Evolutionary conservation across 2,329 filamentous ascomycete species (phyloP), one percentile per base, ranked within the genome.

Genomic region (Pestalotiopsis sp.): DNA sequence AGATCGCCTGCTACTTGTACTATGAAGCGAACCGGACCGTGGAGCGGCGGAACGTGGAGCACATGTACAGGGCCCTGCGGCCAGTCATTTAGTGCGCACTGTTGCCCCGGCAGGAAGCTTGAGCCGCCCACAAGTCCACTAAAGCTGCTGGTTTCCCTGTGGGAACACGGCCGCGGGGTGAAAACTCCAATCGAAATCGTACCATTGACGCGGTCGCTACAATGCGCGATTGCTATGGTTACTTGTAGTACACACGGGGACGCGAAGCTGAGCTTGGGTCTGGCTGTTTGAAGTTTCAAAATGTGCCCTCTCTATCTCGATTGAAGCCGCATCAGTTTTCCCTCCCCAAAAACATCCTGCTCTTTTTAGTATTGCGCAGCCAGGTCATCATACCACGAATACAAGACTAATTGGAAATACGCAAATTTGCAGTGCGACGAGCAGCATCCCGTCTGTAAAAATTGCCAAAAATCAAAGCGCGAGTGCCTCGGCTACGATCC

Each of bases 401-500:
- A 52, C 45, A 17, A 52, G 14, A 52, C 45, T 52, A 20, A 52
- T 36, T 36, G 12, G 20, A 12, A 17, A 17, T 52, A 59, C 71
- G 70, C 74, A 73, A 64, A 45, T 20, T 23, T 27, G 11, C 79
- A 98, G 96, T 99, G 96, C 83, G 96, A 98, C 88, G 96, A 99
- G 86, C 91, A 90, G 70, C 94, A 97, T 81, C 96, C 96, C 25
- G 91, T 92, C 69, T 99, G 96, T 85, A 91, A 94, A 82, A 94
- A 96, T 78, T 96, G 93, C 83, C 91, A 92, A 77, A 96, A 96
- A 80, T 94, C 92, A 74, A 96, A 95, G 82, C 92, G 93, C 76
- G 93, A 95, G 76, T 96, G 93, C 77, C 79, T 94, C 63, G 93
- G 93, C 67, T 96, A 96, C 87, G 93, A 96, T 76, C 93, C 93